Conservation (phyloP, 768 basidiomycete species). For the Tulasnella calospora region DNA sequence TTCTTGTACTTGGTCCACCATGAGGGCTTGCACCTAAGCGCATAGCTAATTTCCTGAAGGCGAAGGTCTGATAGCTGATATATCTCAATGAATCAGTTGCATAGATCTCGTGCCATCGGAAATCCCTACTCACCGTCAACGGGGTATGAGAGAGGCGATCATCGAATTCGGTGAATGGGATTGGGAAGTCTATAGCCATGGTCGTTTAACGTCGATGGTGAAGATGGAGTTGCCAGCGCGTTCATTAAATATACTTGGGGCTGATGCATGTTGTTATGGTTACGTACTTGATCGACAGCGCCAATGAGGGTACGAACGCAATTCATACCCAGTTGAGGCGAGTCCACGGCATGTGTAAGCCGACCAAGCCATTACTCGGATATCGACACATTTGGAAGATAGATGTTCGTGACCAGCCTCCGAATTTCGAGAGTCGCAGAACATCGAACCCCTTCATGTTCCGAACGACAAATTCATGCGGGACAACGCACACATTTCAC, state of each 20-base stretch:
- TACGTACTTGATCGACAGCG: background rate
- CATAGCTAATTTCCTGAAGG: background rate
- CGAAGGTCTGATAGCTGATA: background rate
- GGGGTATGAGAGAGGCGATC: background rate
- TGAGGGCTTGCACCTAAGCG: conserved; percentile 19
- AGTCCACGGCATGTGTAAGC: background rate
- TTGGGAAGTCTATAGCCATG: background rate
- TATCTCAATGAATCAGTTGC: background rate
- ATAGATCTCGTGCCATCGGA: background rate
- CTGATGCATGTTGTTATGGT: background rate
- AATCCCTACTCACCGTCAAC: background rate
- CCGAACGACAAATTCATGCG: background rate
- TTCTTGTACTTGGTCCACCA: conserved; percentile 21
- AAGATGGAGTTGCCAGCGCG: background rate
- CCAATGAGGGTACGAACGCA: background rate
- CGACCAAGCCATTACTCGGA: background rate
- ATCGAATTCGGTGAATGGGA: background rate
- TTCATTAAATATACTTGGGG: background rate
- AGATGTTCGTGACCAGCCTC: background rate
- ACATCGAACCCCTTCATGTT: background rate
- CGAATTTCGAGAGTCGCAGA: background rate
- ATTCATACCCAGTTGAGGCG: background rate
- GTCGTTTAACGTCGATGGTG: background rate
- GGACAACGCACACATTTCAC: background rate
- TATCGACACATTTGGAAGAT: background rate